Evolutionary conservation across 305 asterid genomes (phyloP).

Genomic region (Plantago rigida): DNA sequence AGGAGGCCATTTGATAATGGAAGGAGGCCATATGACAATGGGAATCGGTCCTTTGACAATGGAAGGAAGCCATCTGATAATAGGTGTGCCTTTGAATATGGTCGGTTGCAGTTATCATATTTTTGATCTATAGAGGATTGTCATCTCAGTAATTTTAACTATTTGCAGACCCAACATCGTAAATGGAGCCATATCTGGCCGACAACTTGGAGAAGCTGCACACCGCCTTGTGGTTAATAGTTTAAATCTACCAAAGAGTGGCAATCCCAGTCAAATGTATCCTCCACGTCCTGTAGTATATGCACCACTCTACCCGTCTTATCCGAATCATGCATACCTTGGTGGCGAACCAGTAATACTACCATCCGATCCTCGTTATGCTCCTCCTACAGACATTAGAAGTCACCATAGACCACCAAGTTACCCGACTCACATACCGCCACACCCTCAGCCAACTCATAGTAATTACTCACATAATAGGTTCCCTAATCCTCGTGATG

Average conservation of each 20-base stretch:
- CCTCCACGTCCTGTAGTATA: constrained; percentile 32
- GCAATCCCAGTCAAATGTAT: constrained; percentile 30
- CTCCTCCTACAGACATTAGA: constrained; percentile 25
- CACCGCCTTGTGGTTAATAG: constrained; percentile 74
- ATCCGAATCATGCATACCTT: constrained; percentile 34
- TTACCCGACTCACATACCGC: constrained; percentile 35
- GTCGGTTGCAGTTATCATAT: neutral
- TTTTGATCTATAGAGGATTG: too few relatives aligned
- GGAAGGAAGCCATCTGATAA: constrained; percentile 39
- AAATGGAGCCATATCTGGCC: constrained; percentile 55
- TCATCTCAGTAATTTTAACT: neutral
- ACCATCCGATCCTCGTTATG: constrained; percentile 32
- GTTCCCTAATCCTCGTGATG: constrained; percentile 29
- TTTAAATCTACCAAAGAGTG: constrained; percentile 38
- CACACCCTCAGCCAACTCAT: constrained; percentile 31
- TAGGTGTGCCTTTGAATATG: neutral
- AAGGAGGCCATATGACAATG: constrained; percentile 34
- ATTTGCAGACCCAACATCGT: constrained; percentile 40
- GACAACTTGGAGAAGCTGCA: constrained; percentile 82
- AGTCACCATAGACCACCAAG: constrained; percentile 35
- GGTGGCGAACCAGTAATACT: constrained; percentile 28
- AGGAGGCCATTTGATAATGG: constrained; percentile 70
- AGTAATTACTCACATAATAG: constrained; percentile 26
- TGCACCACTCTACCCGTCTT: constrained; percentile 28
- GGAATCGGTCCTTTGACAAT: constrained; percentile 48